phyloP scores from a whole-genome alignment of 495 filamentous ascomycete species.

The Aspergillus saccharolyticus region DNA sequence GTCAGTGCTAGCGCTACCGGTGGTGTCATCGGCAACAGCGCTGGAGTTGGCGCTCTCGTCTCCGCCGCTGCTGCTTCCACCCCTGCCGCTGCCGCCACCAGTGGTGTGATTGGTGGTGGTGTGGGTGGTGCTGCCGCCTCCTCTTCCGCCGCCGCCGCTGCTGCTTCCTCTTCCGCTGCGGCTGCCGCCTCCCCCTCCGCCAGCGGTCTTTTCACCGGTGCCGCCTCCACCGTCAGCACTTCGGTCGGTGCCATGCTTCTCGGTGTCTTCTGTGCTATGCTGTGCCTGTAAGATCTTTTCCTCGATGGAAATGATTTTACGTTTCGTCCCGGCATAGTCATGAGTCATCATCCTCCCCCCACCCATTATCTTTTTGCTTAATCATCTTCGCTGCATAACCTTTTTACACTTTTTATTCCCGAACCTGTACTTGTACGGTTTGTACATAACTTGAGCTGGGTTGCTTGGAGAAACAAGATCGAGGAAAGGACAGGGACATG shows the following conservation, averaged over 20 bases:
- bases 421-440: neutral
- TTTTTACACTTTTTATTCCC: neutral
- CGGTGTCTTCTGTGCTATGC: constrained; percentile 31
- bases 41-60: neutral
- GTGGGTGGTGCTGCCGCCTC: constrained; percentile 12
- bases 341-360: neutral
- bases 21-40: neutral
- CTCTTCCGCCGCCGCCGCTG: constrained; percentile 17
- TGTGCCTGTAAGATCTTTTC: constrained; percentile 28
- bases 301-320: neutral
- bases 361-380: constrained; percentile 2
- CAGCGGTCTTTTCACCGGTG: constrained; percentile 20
- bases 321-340: neutral
- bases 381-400: neutral
- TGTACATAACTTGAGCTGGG: neutral
- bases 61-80: neutral
- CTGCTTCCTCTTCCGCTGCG: constrained; percentile 19
- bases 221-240: constrained; percentile 18
- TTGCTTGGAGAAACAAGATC: neutral
- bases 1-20: neutral
- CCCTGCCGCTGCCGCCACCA: neutral
- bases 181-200: constrained; percentile 14
- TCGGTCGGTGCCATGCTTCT: constrained; percentile 25
- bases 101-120: neutral
- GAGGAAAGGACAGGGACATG: neutral